phyloP scores from a whole-genome alignment of 805 yeast species.

The Citeromyces matritensis region DNA sequence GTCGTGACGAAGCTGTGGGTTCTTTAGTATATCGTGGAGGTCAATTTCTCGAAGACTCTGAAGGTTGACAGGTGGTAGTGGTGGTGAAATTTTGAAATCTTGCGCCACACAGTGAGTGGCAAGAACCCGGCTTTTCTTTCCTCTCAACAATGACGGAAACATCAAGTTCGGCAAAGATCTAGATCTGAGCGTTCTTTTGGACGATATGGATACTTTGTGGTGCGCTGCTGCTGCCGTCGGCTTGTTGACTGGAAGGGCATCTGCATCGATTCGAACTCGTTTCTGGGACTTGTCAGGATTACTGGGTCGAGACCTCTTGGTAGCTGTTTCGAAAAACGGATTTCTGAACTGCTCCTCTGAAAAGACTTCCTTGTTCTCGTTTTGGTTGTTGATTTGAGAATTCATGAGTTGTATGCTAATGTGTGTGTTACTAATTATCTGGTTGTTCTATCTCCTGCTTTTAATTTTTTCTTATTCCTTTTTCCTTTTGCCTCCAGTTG shows the following conservation, averaged over 20 bases:
- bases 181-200: constrained; percentile 13
- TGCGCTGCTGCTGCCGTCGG: constrained; percentile 12
- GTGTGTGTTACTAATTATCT: too few species aligned
- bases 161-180: constrained; percentile 18
- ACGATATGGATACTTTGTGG: constrained; percentile 7
- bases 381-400: constrained; percentile 21
- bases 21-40: constrained; percentile 73
- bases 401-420: constrained; percentile 11
- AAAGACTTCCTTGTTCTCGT: constrained; percentile 17
- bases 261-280: constrained; percentile 14
- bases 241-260: constrained; percentile 7
- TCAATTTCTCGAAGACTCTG: constrained; percentile 79
- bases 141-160: constrained; percentile 8
- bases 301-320: constrained; percentile 5
- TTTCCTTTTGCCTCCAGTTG: too few species aligned
- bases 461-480: too few species aligned
- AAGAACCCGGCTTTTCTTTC: background rate
- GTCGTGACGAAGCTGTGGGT: constrained; percentile 89
- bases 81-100: constrained; percentile 16
- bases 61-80: constrained; percentile 71
- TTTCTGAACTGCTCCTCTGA: constrained; percentile 15
- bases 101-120: constrained; percentile 1
- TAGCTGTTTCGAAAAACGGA: constrained; percentile 12
- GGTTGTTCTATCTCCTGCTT: too few species aligned
- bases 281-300: constrained; percentile 12